phyloP scores from a whole-genome alignment of 2,329 filamentous ascomycete genomes.

The Aspergillus sp. region DNA sequence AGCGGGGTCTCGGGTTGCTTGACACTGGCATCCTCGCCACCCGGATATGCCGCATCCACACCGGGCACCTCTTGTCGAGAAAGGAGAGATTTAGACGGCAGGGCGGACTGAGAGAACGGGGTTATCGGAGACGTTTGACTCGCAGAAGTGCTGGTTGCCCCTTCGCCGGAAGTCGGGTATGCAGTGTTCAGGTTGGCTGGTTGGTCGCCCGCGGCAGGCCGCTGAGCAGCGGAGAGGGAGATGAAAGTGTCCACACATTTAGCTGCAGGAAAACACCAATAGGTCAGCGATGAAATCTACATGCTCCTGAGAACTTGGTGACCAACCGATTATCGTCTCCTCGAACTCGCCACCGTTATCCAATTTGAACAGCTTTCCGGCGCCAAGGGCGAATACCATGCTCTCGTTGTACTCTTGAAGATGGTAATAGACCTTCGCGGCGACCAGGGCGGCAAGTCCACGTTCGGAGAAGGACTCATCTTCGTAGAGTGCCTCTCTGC shows the following conservation, averaged over 20 bases:
- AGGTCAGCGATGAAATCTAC: constrained; percentile 4
- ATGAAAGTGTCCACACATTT: constrained; percentile 99
- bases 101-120: constrained; percentile 85
- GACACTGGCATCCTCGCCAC: constrained; percentile 47
- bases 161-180: constrained; percentile 59
- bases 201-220: constrained; percentile 40
- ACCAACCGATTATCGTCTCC: constrained; percentile 84
- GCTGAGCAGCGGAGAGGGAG: constrained; percentile 57
- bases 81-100: constrained; percentile 91
- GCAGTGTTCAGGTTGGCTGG: constrained; percentile 67
- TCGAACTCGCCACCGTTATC: constrained; percentile 90
- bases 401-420: constrained; percentile 98
- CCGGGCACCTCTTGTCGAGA: constrained; percentile 62
- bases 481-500: constrained; percentile 92
- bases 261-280: constrained; percentile 35
- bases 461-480: constrained; percentile 90
- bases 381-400: constrained; percentile 94
- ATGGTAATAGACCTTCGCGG: constrained; percentile 98
- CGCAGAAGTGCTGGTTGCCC: constrained; percentile 56
- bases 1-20: constrained; percentile 50
- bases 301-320: background rate
- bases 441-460: constrained; percentile 84
- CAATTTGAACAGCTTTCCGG: constrained; percentile 89
- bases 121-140: constrained; percentile 77
- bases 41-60: constrained; percentile 48